Evolutionary conservation across 495 filamentous ascomycete species (phyloP).

Genomic region (Neurospora sp.): DNA sequence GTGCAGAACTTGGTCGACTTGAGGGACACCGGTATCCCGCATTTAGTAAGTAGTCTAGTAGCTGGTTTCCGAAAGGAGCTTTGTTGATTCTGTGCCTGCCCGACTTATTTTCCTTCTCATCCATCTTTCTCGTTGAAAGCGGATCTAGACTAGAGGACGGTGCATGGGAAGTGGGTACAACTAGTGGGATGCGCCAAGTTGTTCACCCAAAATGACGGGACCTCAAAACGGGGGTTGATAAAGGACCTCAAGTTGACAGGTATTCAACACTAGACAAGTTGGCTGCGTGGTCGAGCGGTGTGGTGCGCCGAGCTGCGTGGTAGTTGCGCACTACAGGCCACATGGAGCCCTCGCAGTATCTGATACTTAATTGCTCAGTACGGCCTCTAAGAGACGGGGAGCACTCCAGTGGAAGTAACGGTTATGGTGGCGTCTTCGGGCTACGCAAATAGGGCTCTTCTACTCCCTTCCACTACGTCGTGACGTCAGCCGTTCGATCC

Average conservation of each 20-base stretch:
- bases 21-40: neutral
- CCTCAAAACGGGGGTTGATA: neutral
- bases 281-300: too few species aligned
- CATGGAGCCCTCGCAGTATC: too few species aligned
- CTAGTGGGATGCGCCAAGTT: neutral
- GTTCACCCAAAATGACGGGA: neutral
- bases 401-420: neutral
- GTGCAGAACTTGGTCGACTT: neutral
- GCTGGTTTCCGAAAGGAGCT: neutral
- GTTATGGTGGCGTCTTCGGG: neutral
- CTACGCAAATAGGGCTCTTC: neutral
- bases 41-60: neutral
- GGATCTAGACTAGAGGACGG: neutral
- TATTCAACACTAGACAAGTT: neutral
- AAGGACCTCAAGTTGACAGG: neutral
- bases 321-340: too few species aligned
- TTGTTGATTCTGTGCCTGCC: neutral
- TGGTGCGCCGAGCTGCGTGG: too few species aligned
- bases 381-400: neutral
- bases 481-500: neutral
- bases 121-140: neutral
- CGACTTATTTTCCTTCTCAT: neutral
- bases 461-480: neutral
- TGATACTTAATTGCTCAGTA: neutral
- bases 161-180: neutral